phyloP scores from a whole-genome alignment of 2,329 filamentous ascomycete species.

The Phoma sp. region DNA sequence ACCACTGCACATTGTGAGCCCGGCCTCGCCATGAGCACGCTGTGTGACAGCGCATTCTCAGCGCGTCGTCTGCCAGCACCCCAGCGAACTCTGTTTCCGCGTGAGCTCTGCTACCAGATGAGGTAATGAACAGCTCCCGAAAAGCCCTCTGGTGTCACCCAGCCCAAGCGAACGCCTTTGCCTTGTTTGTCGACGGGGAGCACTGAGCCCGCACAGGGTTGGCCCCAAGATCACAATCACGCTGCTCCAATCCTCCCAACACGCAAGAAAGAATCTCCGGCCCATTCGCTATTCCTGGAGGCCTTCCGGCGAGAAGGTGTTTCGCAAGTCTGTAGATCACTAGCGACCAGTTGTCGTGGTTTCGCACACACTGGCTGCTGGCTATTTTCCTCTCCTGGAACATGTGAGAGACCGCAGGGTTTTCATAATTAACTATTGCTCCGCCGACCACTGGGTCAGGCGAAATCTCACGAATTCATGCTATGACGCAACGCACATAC shows the following conservation, averaged over 20 bases:
- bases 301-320: conserved; percentile 14
- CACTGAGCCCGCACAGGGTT: conserved; percentile 4
- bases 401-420: neutral
- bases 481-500: conserved; percentile 5
- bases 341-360: conserved; percentile 5
- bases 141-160: conserved; percentile 3
- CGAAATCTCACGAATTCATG: neutral
- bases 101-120: neutral
- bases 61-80: conserved; percentile 2
- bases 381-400: neutral
- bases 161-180: conserved; percentile 14
- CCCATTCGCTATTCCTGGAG: conserved; percentile 21
- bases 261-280: conserved; percentile 23
- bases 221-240: neutral
- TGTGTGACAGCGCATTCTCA: conserved; percentile 15
- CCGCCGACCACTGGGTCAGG: neutral
- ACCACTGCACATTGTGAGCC: conserved; percentile 13
- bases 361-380: neutral
- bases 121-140: conserved; percentile 1
- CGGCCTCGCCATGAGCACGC: conserved; percentile 5
- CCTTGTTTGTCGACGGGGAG: conserved; percentile 11
- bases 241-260: conserved; percentile 4
- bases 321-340: conserved; percentile 10
- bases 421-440: too few species aligned
- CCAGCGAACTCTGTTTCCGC: neutral